Percentiles rank a stretch among this genome's conserved stretches.
Evolutionary conservation across 1,284 basidiomycete genomes (phyloP).

Genomic region (Naganishia sp.): DNA sequence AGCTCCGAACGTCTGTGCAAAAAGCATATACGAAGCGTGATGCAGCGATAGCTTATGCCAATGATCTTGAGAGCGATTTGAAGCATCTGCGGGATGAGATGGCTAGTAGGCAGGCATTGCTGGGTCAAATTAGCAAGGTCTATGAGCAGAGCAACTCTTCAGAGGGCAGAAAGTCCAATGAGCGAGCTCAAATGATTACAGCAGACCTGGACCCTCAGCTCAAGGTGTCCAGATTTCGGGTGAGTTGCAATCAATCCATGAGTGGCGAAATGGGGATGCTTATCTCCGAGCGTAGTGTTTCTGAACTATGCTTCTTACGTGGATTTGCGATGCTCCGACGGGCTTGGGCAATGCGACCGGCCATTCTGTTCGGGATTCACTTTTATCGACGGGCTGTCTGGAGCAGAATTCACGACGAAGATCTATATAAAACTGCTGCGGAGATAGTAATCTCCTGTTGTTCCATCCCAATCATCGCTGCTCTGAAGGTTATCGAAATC

Average conservation of each 20-base stretch:
- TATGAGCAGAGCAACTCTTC: slow-evolving; percentile 70
- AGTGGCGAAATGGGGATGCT: too few species aligned
- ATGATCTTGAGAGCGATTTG: slow-evolving; percentile 66
- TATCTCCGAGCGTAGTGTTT: too few species aligned
- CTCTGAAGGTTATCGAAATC: too few species aligned
- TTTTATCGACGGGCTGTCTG: too few species aligned
- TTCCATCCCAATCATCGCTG: too few species aligned
- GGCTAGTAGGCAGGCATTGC: slow-evolving; percentile 69
- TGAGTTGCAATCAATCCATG: slow-evolving; percentile 32
- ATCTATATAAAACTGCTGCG: too few species aligned
- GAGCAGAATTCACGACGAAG: too few species aligned
- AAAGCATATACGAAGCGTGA: slow-evolving; percentile 82
- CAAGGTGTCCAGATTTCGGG: slow-evolving; percentile 48
- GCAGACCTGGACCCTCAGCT: slow-evolving; percentile 61
- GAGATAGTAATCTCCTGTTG: too few species aligned
- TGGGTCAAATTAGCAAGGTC: slow-evolving; percentile 80
- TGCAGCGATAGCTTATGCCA: slow-evolving; percentile 53
- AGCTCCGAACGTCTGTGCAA: slow-evolving; percentile 83
- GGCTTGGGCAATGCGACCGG: too few species aligned
- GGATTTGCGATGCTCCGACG: too few species aligned
- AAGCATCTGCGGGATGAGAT: slow-evolving; percentile 74
- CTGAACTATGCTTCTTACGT: too few species aligned
- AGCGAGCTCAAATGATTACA: slow-evolving; percentile 75
- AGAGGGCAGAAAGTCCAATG: slow-evolving; percentile 78
- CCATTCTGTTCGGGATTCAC: too few species aligned